A percentile compares a stretch with the other conserved stretches of the same genome.
Conservation (phyloP, 202 grass and related monocot species). For the Brachypodium distachyon region DNA sequence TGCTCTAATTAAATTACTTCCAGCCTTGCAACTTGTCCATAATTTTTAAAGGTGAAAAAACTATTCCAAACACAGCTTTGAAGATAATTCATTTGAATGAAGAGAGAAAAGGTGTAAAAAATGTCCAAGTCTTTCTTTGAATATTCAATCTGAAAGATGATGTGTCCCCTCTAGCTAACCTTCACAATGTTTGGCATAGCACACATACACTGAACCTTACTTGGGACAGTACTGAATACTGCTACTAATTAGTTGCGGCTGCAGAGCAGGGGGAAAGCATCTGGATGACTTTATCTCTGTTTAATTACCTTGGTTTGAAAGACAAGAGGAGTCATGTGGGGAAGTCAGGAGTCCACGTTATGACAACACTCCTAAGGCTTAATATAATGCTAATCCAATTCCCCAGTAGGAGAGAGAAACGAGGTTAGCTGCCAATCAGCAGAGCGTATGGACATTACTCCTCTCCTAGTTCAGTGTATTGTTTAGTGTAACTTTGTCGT, state of each 20-base stretch:
- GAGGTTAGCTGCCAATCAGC: constrained; percentile 10
- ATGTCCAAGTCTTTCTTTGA: neutral
- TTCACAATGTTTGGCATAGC: neutral
- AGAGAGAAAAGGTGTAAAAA: neutral
- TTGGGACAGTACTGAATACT: neutral
- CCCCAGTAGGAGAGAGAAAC: constrained; percentile 21
- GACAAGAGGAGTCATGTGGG: constrained; percentile 32
- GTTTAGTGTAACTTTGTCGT: constrained; percentile 29
- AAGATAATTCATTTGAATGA: neutral
- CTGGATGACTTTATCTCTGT: constrained; percentile 45
- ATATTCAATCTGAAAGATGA: constrained; percentile 3
- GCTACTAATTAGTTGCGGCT: neutral
- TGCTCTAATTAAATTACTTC: neutral
- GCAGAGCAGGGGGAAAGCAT: constrained; percentile 38
- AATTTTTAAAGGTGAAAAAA: neutral
- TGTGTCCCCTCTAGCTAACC: neutral
- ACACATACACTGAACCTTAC: neutral
- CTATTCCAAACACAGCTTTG: neutral
- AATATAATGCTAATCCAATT: constrained; percentile 33
- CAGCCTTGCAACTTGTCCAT: neutral
- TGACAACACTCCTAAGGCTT: neutral
- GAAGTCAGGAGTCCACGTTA: constrained; percentile 33
- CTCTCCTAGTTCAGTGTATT: constrained; percentile 20
- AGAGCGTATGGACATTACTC: neutral
- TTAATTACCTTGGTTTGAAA: constrained; percentile 13